phyloP scores from a whole-genome alignment of 1,284 basidiomycete species.

The Trametes hirsuta region DNA sequence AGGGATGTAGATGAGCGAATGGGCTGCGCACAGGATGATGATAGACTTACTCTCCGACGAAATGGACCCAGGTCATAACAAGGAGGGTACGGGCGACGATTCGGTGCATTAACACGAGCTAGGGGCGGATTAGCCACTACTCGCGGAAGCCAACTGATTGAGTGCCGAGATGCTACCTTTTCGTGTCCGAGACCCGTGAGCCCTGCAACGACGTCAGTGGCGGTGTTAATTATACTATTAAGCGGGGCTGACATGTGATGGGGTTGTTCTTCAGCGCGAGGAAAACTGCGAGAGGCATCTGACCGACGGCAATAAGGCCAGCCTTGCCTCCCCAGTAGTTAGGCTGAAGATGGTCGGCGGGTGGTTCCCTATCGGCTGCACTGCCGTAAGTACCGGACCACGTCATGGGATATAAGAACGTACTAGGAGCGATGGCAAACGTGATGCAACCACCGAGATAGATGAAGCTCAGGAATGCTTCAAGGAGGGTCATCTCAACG shows the following conservation, averaged over 20 bases:
- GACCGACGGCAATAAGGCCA: conserved; percentile 40
- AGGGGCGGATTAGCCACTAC: not conserved
- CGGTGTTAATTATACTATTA: not conserved
- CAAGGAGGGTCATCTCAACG: conserved; percentile 30
- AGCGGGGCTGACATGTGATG: conserved; percentile 36
- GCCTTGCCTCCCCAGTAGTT: conserved; percentile 35
- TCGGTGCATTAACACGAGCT: conserved; percentile 35
- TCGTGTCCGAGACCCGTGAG: conserved; percentile 46
- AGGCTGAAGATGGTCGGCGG: conserved; percentile 23
- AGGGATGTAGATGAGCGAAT: not conserved
- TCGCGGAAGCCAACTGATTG: no score
- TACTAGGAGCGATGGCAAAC: conserved; percentile 35
- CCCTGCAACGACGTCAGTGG: conserved; percentile 25
- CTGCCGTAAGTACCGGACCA: not conserved
- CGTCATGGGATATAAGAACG: conserved; percentile 1
- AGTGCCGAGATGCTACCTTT: conserved; percentile 28
- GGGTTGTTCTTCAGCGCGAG: conserved; percentile 46
- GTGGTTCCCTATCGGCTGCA: conserved; percentile 12
- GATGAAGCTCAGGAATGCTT: conserved; percentile 25
- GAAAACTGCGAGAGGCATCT: conserved; percentile 44
- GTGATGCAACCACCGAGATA: conserved; percentile 33
- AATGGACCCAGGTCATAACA: conserved; percentile 33
- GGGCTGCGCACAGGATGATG: not conserved
- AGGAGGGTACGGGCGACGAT: conserved; percentile 30
- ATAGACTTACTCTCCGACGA: conserved; percentile 27